These are phyloP conservation scores for Cerrena zonata DNA, from an alignment of 1,284 basidiomycete species.

Conservation along the genomic window DNA sequence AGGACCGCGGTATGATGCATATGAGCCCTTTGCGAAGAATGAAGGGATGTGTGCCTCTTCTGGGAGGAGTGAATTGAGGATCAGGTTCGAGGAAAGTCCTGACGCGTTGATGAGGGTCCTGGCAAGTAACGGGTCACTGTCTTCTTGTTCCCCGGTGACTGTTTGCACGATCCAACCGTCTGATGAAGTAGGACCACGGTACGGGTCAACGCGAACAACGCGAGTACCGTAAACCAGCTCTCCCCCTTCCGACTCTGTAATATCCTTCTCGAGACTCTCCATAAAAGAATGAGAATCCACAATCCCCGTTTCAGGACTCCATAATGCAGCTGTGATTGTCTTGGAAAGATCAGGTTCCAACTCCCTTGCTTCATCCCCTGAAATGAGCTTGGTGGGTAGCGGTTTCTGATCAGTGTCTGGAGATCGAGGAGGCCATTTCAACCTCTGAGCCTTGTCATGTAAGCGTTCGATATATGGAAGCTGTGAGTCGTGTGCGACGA, in stretches of 20 bases:
- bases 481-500: slow-evolving; percentile 71
- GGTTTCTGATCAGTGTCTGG: slow-evolving; percentile 18
- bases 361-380: slow-evolving; percentile 63
- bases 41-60: slow-evolving; percentile 52
- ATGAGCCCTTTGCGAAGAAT: slow-evolving; percentile 79
- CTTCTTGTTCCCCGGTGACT: slow-evolving; percentile 42
- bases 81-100: slow-evolving; percentile 70
- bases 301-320: slow-evolving; percentile 87
- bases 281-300: slow-evolving; percentile 82
- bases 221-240: slow-evolving; percentile 78
- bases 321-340: slow-evolving; percentile 69
- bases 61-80: slow-evolving; percentile 70
- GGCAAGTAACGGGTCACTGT: slow-evolving; percentile 73
- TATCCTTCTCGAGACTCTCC: slow-evolving; percentile 74
- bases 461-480: slow-evolving; percentile 66
- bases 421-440: slow-evolving; percentile 48
- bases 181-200: slow-evolving; percentile 20
- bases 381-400: slow-evolving; percentile 67
- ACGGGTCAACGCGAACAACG: slow-evolving; percentile 83
- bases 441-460: slow-evolving; percentile 53
- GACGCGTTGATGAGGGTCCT: slow-evolving; percentile 83
- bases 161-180: slow-evolving; percentile 72
- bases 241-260: slow-evolving; percentile 65
- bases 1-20: slow-evolving; percentile 79
- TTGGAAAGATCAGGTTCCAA: slow-evolving; percentile 79